Evolutionary conservation across 495 filamentous ascomycete genomes (phyloP).

Genomic region (Ramalina peruviana): DNA sequence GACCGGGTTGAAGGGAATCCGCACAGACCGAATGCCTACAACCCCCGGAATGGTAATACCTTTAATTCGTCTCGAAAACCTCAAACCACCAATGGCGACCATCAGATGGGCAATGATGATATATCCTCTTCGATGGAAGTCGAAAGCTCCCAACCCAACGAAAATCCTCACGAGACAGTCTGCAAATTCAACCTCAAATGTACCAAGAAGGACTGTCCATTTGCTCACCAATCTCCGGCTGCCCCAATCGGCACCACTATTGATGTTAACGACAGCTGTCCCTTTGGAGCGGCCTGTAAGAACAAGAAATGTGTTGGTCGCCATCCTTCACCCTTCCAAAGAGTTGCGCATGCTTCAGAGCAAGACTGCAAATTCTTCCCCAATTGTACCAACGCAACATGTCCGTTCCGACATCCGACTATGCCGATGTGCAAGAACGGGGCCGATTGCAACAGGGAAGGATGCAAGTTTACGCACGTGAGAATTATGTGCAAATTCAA

Average conservation of each 20-base stretch:
- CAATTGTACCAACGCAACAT: slow-evolving; percentile 76
- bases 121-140: slow-evolving; percentile 37
- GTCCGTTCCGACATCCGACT: slow-evolving; percentile 71
- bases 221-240: slow-evolving; percentile 86
- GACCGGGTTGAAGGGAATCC: slow-evolving; percentile 53
- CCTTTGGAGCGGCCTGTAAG: slow-evolving; percentile 81
- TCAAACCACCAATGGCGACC: slow-evolving; percentile 12
- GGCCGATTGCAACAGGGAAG: slow-evolving; percentile 68
- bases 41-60: slow-evolving; percentile 15
- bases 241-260: slow-evolving; percentile 69
- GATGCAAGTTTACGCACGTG: slow-evolving; percentile 83
- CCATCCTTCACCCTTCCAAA: slow-evolving; percentile 82
- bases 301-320: slow-evolving; percentile 85
- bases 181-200: slow-evolving; percentile 86
- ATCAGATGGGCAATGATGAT: slow-evolving; percentile 24
- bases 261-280: slow-evolving; percentile 67
- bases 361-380: slow-evolving; percentile 90
- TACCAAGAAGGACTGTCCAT: slow-evolving; percentile 77
- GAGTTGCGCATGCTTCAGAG: slow-evolving; percentile 60
- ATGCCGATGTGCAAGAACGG: slow-evolving; percentile 86
- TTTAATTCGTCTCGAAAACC: slow-evolving; percentile 13
- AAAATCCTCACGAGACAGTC: slow-evolving; percentile 12
- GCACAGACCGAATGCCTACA: slow-evolving; percentile 26
- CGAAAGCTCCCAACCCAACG: slow-evolving; percentile 20
- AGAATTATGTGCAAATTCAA: slow-evolving; percentile 77